Percentiles rank a stretch among this genome's conserved stretches.
phyloP scores from a whole-genome alignment of 2,329 filamentous ascomycete genomes.

The Orbilia brochopaga region DNA sequence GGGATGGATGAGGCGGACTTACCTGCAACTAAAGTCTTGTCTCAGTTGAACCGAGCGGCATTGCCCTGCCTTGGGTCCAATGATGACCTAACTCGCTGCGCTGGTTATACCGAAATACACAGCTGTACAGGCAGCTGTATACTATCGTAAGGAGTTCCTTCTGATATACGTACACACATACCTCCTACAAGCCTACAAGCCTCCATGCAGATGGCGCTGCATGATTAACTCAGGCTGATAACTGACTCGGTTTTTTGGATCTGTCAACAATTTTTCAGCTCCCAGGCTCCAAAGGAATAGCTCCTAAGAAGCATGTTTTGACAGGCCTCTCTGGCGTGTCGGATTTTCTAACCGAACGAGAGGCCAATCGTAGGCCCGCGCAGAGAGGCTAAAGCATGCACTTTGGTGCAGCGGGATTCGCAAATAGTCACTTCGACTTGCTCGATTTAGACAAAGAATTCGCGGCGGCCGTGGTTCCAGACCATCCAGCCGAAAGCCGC shows the following conservation, averaged over 20 bases:
- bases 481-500: constrained; percentile 15
- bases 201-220: not conserved
- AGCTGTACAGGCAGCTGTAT: not conserved
- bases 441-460: constrained; percentile 40
- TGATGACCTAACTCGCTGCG: not conserved
- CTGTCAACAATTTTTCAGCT: constrained; percentile 1
- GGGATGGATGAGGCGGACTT: no score
- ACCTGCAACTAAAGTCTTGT: no score
- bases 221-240: not conserved
- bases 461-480: constrained; percentile 25
- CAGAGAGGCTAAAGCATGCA: constrained; percentile 5
- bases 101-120: not conserved
- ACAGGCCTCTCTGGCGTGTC: constrained; percentile 18
- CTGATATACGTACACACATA: not conserved
- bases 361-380: constrained; percentile 2
- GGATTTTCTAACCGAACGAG: constrained; percentile 47
- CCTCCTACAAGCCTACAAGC: no score
- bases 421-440: constrained; percentile 9
- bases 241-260: not conserved
- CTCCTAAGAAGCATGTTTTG: not conserved
- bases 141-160: constrained; percentile 3
- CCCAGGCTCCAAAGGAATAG: no score
- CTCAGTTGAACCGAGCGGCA: no score
- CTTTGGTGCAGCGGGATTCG: constrained; percentile 8
- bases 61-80: no score